Percentiles rank a stretch among this genome's conserved stretches.
These are phyloP conservation scores for Fallopia convolvulus DNA, from an alignment of 148 eudicot species.

Conservation along the genomic window DNA sequence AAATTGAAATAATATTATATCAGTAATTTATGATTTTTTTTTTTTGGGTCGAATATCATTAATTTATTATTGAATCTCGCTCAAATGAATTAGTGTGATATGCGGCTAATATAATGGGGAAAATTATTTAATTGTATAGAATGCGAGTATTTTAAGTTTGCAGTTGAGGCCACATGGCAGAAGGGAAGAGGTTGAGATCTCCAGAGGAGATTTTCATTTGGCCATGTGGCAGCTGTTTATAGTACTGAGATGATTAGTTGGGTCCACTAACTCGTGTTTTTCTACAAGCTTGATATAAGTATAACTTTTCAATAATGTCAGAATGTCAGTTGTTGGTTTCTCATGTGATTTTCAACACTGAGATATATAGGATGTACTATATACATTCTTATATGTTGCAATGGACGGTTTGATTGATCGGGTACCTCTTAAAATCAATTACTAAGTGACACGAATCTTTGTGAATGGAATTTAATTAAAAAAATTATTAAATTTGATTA, in stretches of 20 bases:
- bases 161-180: conserved; percentile 4
- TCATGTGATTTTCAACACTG: background rate
- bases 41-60: no score
- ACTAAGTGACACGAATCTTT: background rate
- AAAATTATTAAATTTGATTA: no score
- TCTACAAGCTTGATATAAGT: background rate
- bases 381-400: background rate
- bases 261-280: conserved; percentile 2
- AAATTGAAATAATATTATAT: no score
- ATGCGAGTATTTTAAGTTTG: background rate
- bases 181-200: background rate
- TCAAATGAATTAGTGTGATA: background rate
- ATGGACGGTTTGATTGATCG: background rate
- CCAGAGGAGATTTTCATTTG: background rate
- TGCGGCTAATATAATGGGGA: background rate
- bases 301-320: background rate
- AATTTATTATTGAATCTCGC: background rate
- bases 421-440: background rate
- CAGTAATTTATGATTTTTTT: no score
- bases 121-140: no score
- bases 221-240: background rate
- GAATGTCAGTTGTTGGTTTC: background rate
- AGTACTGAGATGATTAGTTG: conserved; percentile 7
- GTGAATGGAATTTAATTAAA: background rate
- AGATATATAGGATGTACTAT: background rate